Percentiles rank a stretch among this genome's conserved stretches.
phyloP scores from a whole-genome alignment of 495 filamentous ascomycete species.

The Penicillium bialowiezense region DNA sequence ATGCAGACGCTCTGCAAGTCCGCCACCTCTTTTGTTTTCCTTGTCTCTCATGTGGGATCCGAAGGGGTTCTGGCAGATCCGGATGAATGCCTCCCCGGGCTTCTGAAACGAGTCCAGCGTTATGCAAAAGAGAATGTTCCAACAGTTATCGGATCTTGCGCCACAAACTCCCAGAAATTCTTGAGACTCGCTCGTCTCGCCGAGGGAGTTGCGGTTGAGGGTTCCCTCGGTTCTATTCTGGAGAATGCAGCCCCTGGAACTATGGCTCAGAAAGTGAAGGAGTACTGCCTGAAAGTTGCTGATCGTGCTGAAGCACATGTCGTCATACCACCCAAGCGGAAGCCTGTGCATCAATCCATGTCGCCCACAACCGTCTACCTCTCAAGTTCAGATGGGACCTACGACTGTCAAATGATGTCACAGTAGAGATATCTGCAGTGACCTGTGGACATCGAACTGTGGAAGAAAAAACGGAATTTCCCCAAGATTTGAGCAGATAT shows the following conservation, averaged over 20 bases:
- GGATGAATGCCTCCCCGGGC: conserved; percentile 68
- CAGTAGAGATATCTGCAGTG: too few species aligned
- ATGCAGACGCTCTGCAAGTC: conserved; percentile 96
- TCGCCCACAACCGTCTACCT: neutral
- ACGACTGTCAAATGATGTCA: neutral
- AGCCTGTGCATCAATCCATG: neutral
- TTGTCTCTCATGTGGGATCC: conserved; percentile 94
- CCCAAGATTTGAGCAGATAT: too few species aligned
- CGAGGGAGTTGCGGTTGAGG: conserved; percentile 87
- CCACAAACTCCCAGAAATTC: conserved; percentile 63
- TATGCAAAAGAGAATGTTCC: conserved; percentile 75
- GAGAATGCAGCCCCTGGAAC: conserved; percentile 55
- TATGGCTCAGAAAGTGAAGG: conserved; percentile 21
- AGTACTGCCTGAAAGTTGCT: conserved; percentile 8
- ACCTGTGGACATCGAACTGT: too few species aligned
- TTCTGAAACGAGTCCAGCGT: conserved; percentile 77
- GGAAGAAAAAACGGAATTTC: too few species aligned
- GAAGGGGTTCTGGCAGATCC: conserved; percentile 81
- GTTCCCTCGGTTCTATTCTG: conserved; percentile 72
- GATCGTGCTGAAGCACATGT: neutral
- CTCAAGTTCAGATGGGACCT: neutral
- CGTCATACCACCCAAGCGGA: neutral
- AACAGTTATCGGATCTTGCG: conserved; percentile 87
- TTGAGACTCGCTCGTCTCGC: conserved; percentile 79
- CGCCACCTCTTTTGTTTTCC: conserved; percentile 96